Conservation (phyloP, 495 filamentous ascomycete species). For the Penicillium dipodomyicola region DNA sequence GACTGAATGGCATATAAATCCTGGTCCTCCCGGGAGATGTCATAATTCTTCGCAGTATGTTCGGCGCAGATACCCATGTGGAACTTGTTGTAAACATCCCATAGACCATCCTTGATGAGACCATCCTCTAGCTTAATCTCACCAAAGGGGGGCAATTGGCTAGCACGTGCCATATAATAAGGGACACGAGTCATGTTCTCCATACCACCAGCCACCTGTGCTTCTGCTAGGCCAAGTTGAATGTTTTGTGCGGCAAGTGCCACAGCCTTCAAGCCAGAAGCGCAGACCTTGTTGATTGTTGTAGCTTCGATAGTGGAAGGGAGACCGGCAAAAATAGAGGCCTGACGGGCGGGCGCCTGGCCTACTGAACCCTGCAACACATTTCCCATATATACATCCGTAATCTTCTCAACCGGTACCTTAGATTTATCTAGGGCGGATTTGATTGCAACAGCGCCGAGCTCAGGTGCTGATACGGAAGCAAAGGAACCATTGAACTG, state of each 20-base stretch:
- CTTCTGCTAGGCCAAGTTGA: conserved; percentile 81
- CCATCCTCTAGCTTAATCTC: conserved; percentile 86
- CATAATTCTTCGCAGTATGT: conserved; percentile 83
- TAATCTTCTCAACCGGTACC: conserved; percentile 72
- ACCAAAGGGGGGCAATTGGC: conserved; percentile 76
- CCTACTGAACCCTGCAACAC: conserved; percentile 83
- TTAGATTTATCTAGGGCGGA: conserved; percentile 80
- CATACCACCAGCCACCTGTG: conserved; percentile 90
- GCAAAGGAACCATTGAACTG: conserved; percentile 92
- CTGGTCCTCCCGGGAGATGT: conserved; percentile 77
- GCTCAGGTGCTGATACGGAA: conserved; percentile 75
- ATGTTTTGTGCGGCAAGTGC: conserved; percentile 89
- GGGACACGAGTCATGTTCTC: conserved; percentile 96
- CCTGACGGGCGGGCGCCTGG: conserved; percentile 90
- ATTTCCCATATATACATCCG: conserved; percentile 95
- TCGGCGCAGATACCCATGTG: conserved; percentile 99
- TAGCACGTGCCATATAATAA: conserved; percentile 80
- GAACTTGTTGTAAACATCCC: conserved; percentile 94
- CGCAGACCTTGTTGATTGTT: conserved; percentile 97
- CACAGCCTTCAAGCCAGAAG: conserved; percentile 91
- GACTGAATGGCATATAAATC: conserved; percentile 86
- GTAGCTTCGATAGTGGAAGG: conserved; percentile 72
- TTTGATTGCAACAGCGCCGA: conserved; percentile 86
- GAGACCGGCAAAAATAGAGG: conserved; percentile 82
- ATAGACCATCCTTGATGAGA: conserved; percentile 89